Base-by-base conservation (phyloP, 2,329 filamentous ascomycete species). In the Fusarium sp. region DNA sequence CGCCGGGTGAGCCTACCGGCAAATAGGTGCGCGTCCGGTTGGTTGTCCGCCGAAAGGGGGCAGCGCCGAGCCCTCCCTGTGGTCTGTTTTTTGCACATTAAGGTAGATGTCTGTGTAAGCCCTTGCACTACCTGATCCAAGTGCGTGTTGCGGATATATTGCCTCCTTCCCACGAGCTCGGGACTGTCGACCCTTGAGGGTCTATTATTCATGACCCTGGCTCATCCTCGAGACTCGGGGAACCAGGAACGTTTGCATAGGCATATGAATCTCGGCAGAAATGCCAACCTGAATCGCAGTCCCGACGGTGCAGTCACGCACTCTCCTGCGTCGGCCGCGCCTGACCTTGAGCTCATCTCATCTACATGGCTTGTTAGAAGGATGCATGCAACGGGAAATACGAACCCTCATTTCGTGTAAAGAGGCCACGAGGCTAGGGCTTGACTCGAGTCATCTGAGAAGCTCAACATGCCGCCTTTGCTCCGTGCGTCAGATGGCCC, bases 151-250 rank as follows among this genome's bases (percentile, higher is more conserved):
- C 63, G 61, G 59, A 68, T 69, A 69, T 51, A 65, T 72, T 74
- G 70, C 44, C 62, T 70, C 58, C 62, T 66, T 68, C 68, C 74
- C 74, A 66, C 69, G 40, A 64, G 62, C 67, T 73, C 64, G 70
- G 75, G 60, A 67, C 72, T 64, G 67, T 62, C 51, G 27, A 69
- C 62, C 62, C 53, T 51, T 63, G 58, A 69, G 68, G 65, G 60
- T 55, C 64, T 56, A 29, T 36, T 55, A 8, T 55, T 51, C 55
- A 35, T 56, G 29, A 57, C 31, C 40, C 49, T 55, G 29, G 24
- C 46, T 63, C 49, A 20, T n/a, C 49, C 46, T 51, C 35, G 27
- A 56, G 40, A 20, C 60, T 63, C 27, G 49, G 49, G 49, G 36
- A 42, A 27, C 56, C 40, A 42, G 57, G 60, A 31, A 59, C 33